Evolutionary conservation across 495 filamentous ascomycete genomes (phyloP).

Genomic region (Penicillium turbatum): DNA sequence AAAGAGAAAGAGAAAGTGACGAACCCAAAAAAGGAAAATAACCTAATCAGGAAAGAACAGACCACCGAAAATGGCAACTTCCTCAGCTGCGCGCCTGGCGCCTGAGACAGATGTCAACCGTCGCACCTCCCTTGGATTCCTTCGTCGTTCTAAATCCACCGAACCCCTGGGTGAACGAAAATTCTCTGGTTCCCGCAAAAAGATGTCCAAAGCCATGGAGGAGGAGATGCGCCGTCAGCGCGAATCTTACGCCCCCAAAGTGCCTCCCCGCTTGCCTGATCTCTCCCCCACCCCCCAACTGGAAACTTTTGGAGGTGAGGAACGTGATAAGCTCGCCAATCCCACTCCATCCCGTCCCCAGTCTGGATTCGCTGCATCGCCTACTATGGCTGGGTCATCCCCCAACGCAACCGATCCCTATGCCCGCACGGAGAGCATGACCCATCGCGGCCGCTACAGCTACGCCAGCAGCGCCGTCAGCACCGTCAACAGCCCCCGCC

Average conservation of each 20-base stretch:
- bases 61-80: constrained; percentile 19
- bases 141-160: constrained; percentile 77
- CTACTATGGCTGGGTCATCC: constrained; percentile 34
- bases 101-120: constrained; percentile 26
- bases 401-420: constrained; percentile 65
- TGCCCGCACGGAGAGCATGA: constrained; percentile 87
- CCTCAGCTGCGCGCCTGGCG: constrained; percentile 17
- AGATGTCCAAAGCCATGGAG: constrained; percentile 54
- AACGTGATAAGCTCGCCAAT: constrained; percentile 36
- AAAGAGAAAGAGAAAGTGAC: background rate
- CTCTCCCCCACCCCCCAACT: constrained; percentile 62
- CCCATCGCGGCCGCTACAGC: constrained; percentile 92
- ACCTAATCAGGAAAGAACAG: background rate
- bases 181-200: constrained; percentile 62
- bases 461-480: constrained; percentile 91
- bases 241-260: constrained; percentile 61
- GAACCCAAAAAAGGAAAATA: background rate
- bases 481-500: constrained; percentile 89
- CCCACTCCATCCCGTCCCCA: constrained; percentile 17
- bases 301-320: constrained; percentile 68
- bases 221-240: constrained; percentile 66
- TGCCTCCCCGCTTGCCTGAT: constrained; percentile 76
- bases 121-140: constrained; percentile 54
- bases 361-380: constrained; percentile 15
- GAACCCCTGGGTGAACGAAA: constrained; percentile 47